Evolutionary conservation across 345 rosid genomes (phyloP), one percentile per base, ranked within the genome.

Genomic region (Citrus australasica): DNA sequence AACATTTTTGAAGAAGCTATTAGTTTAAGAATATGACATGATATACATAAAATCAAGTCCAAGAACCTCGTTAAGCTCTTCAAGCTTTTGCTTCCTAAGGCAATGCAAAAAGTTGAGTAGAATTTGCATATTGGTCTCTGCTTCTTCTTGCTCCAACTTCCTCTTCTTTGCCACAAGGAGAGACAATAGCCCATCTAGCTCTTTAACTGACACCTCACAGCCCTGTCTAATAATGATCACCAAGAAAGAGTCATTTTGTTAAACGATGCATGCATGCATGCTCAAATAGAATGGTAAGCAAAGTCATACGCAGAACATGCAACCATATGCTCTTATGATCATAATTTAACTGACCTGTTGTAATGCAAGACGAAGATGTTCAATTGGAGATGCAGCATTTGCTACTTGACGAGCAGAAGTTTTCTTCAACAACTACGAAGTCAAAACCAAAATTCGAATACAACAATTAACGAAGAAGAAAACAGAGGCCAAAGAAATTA

Each of bases 371-470:
- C 82, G 87, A 76, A 90, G 78, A 56, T 79, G 71, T 40, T 88
- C 88, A 38, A 86, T 82, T 0, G 91, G 90, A 68, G 91, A 86
- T 9, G 83, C 87, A 66, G 77, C 66, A 75, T 69, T 90, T 14
- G 85, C 82, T 38, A 79, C 61, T 80, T 84, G 85, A 66, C 79
- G 38, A 71, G 90, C 87, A 65, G 81, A 81, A 38, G 81, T 81
- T 81, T 86, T 88, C 90, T 88, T 86, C 81, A 89, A 65, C 68
- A 88, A 78, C 93, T 89, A 76, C 65, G 73, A 73, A 68, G 63
- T 19, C 25, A 11, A 74, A 75, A 63, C n/a, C 32, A 73, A 64
- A 65, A 30, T 11, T 22, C 46, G 16, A 56, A 38, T 38, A 22
- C 48, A 35, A 67, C 11, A 42, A n/a, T 40, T n/a, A 42, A 8